Percentiles rank a stretch among this genome's conserved stretches.
phyloP scores from a whole-genome alignment of 2,329 filamentous ascomycete genomes.

The Fusarium xylarioides region DNA sequence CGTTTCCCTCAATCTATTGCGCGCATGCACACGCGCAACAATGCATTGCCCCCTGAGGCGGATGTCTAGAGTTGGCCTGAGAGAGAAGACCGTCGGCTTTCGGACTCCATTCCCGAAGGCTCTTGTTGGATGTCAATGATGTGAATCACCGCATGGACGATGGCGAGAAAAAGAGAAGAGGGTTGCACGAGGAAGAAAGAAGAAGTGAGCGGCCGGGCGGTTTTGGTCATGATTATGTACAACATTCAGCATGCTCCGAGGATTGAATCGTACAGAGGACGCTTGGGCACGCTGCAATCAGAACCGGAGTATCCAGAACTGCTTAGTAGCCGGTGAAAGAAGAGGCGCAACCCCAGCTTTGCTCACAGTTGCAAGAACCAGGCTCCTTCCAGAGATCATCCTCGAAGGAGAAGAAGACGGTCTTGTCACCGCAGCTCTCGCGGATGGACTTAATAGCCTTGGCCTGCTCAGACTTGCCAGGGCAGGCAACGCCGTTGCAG shows the following conservation, averaged over 20 bases:
- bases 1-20: neutral
- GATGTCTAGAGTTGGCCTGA: conserved; percentile 8
- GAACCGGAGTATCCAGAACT: conserved; percentile 5
- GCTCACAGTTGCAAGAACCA: conserved; percentile 77
- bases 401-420: conserved; percentile 83
- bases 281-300: conserved; percentile 34
- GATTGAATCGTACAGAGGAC: conserved; percentile 26
- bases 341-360: conserved; percentile 72
- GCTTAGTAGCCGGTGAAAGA: conserved; percentile 38
- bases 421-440: conserved; percentile 69
- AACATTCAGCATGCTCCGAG: conserved; percentile 41
- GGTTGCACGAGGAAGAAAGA: conserved; percentile 18
- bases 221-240: conserved; percentile 42
- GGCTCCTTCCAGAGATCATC: conserved; percentile 84
- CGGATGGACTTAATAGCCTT: conserved; percentile 77
- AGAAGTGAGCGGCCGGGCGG: conserved; percentile 37
- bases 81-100: conserved; percentile 24
- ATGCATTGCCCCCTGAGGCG: conserved; percentile 9
- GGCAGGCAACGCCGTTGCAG: conserved; percentile 76
- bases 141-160: conserved; percentile 4
- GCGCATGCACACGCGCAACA: neutral
- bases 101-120: conserved; percentile 19
- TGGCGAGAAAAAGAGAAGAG: conserved; percentile 15
- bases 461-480: conserved; percentile 73
- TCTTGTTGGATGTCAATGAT: conserved; percentile 15